Conservation (phyloP, 2,329 filamentous ascomycete species). For the Paecilomyces niveus region DNA sequence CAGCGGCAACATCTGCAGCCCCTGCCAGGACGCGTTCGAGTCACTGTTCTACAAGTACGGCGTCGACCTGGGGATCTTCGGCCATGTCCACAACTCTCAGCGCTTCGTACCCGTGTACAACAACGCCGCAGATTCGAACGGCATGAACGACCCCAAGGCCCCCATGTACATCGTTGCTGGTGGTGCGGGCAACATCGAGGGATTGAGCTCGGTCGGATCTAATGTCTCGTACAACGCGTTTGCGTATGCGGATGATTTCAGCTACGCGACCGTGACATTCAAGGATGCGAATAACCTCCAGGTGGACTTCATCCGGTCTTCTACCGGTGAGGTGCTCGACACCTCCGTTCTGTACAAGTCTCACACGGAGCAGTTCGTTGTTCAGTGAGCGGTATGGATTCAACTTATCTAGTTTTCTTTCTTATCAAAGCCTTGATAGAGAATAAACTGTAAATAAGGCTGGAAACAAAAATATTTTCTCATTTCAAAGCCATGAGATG, state of each 20-base stretch:
- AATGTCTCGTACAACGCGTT: slow-evolving; percentile 36
- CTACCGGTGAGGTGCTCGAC: slow-evolving; percentile 45
- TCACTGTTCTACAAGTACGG: slow-evolving; percentile 48
- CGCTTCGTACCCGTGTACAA: slow-evolving; percentile 36
- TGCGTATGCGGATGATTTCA: slow-evolving; percentile 34
- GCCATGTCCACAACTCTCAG: slow-evolving; percentile 54
- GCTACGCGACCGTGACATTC: slow-evolving; percentile 45
- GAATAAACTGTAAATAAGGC: no score
- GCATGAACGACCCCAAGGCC: slow-evolving; percentile 44
- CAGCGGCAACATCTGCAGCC: slow-evolving; percentile 29
- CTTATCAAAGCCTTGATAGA: no score
- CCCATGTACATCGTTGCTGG: slow-evolving; percentile 53
- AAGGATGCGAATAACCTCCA: slow-evolving; percentile 39
- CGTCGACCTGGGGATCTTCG: slow-evolving; percentile 51
- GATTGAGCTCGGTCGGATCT: slow-evolving; percentile 36
- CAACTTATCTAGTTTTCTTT: background rate
- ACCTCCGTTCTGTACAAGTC: slow-evolving; percentile 43
- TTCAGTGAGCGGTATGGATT: slow-evolving; percentile 6
- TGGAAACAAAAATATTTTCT: no score
- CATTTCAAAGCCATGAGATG: no score
- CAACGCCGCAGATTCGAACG: slow-evolving; percentile 32
- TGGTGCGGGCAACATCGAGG: slow-evolving; percentile 52
- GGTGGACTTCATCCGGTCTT: slow-evolving; percentile 46
- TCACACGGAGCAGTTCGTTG: slow-evolving; percentile 41
- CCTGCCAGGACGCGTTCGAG: slow-evolving; percentile 50